Evolutionary conservation across 805 yeast species (phyloP).

Genomic region (Schizosaccharomyces cryophilus): DNA sequence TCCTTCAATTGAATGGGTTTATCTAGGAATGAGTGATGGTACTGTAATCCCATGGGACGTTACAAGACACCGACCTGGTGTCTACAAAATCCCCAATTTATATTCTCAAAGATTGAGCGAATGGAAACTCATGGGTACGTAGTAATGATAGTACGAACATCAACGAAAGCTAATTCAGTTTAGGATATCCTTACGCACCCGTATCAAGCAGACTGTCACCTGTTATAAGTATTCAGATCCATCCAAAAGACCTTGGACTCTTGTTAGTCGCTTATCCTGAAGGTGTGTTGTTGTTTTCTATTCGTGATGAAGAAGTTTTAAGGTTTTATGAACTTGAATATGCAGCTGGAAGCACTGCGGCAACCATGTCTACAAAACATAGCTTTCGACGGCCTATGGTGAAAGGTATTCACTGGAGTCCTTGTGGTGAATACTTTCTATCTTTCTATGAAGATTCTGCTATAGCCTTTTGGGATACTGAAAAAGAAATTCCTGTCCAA

Average conservation of each 20-base stretch:
- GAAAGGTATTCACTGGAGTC: constrained; percentile 53
- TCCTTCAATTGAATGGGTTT: constrained; percentile 71
- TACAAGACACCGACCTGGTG: constrained; percentile 47
- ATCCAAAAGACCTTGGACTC: constrained; percentile 72
- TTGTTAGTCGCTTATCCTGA: constrained; percentile 49
- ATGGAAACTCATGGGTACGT: constrained; percentile 3
- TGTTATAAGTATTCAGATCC: constrained; percentile 46
- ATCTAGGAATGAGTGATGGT: constrained; percentile 63
- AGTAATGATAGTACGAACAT: neutral
- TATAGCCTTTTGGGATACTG: constrained; percentile 80
- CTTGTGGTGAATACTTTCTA: constrained; percentile 67
- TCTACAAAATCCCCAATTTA: constrained; percentile 41
- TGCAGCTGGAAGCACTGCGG: constrained; percentile 50
- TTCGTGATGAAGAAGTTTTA: constrained; percentile 32
- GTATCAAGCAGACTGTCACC: constrained; percentile 24
- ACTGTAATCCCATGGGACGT: constrained; percentile 48
- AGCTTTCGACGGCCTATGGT: constrained; percentile 19
- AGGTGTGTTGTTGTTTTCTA: constrained; percentile 42
- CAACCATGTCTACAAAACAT: constrained; percentile 13
- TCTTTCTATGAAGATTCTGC: constrained; percentile 67
- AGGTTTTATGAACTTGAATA: constrained; percentile 37
- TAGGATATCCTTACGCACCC: constrained; percentile 3
- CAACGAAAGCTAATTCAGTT: neutral
- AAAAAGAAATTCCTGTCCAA: constrained; percentile 37
- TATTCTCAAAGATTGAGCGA: constrained; percentile 21